Evolutionary conservation across 2,329 filamentous ascomycete species (phyloP).

Genomic region (Aphanocladium album): DNA sequence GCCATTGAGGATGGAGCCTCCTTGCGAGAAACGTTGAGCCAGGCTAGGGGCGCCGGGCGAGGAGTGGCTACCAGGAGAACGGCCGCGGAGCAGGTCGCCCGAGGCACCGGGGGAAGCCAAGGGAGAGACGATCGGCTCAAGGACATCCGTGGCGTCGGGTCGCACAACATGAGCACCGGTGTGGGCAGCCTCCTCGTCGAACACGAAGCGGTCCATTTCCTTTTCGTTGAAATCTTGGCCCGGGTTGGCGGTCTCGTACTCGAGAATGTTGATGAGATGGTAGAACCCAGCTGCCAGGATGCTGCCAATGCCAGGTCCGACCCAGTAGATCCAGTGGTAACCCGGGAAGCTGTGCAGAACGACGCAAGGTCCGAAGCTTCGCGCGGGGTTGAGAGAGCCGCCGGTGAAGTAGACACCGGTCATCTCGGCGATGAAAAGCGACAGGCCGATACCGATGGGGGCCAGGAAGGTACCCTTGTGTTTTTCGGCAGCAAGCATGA

Average conservation of each 20-base stretch:
- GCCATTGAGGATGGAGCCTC: not conserved
- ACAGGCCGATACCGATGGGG: constrained; percentile 42
- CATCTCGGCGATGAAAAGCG: constrained; percentile 41
- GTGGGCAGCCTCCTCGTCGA: constrained; percentile 13
- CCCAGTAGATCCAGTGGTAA: constrained; percentile 45
- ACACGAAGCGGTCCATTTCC: constrained; percentile 15
- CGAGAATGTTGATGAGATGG: constrained; percentile 15
- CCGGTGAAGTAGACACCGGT: constrained; percentile 45
- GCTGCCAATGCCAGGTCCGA: constrained; percentile 18
- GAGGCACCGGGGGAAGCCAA: not conserved
- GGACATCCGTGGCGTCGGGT: constrained; percentile 6
- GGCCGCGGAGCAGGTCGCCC: constrained; percentile 5
- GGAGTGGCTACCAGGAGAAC: not conserved
- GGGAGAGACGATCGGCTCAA: constrained; percentile 8
- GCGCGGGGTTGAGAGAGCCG: constrained; percentile 42
- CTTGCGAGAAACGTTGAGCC: not conserved
- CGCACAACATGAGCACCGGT: constrained; percentile 11
- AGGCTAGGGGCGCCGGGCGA: not conserved
- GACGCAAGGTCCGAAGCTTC: constrained; percentile 42
- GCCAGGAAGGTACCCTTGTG: constrained; percentile 43
- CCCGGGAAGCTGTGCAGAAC: constrained; percentile 34
- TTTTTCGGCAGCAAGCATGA: constrained; percentile 49
- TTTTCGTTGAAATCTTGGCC: constrained; percentile 17
- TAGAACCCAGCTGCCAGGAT: constrained; percentile 14
- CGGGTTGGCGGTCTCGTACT: constrained; percentile 17